These are phyloP conservation scores for Albatrellus ellisii DNA, from an alignment of 768 basidiomycete genomes.

Conservation along the genomic window DNA sequence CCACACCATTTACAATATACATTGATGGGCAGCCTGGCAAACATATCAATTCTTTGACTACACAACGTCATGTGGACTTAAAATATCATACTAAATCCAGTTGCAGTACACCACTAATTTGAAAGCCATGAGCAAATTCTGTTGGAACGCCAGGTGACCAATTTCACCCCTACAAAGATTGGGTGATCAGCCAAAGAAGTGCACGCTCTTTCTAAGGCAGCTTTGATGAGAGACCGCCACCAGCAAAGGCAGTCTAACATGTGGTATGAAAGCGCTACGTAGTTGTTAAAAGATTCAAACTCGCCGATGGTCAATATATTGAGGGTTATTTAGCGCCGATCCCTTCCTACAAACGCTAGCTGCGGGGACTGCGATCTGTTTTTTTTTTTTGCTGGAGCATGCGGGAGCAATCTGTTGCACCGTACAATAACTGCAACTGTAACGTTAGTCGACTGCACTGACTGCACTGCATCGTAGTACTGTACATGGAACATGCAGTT, in stretches of 20 bases:
- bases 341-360: not conserved
- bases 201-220: constrained; percentile 13
- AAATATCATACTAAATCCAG: no score
- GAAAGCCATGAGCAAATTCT: no score
- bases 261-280: constrained; percentile 15
- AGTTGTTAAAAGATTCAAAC: constrained; percentile 14
- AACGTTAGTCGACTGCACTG: not conserved
- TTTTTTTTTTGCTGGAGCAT: not conserved
- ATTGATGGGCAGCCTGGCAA: no score
- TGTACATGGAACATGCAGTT: no score
- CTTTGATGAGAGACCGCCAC: constrained; percentile 12
- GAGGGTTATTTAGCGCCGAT: not conserved
- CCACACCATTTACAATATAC: no score
- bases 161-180: constrained; percentile 6
- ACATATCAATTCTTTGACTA: no score
- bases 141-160: constrained; percentile 16
- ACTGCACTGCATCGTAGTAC: no score
- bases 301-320: not conserved
- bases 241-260: constrained; percentile 12
- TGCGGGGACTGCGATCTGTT: not conserved
- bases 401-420: not conserved
- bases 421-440: not conserved
- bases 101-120: no score
- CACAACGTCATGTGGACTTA: no score
- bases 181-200: constrained; percentile 15